Evolutionary conservation across 257 asterid genomes (phyloP).

Genomic region (Nicotiana attenuata): DNA sequence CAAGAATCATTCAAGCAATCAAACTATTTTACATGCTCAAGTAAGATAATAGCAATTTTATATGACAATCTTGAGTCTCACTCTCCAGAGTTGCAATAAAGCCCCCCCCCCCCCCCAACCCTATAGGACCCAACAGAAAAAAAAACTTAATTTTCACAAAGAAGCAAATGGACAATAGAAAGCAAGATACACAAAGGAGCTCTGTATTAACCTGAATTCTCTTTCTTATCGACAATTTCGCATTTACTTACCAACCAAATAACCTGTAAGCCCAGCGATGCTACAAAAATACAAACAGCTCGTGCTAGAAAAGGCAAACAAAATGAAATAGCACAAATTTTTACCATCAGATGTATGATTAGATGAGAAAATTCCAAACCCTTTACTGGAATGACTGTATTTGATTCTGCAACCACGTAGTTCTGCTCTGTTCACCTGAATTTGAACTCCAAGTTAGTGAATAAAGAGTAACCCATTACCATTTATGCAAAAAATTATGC

Average conservation of each 20-base stretch:
- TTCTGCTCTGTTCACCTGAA: conserved; percentile 73
- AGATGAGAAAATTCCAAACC: conserved; percentile 72
- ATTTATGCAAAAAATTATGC: neutral
- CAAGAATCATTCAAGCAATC: neutral
- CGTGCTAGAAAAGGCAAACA: neutral
- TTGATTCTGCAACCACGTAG: conserved; percentile 70
- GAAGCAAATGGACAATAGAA: neutral
- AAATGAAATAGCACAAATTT: neutral
- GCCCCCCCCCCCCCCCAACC: neutral
- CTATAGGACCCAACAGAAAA: neutral
- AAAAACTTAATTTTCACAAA: neutral
- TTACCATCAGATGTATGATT: conserved; percentile 59
- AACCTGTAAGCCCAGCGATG: neutral
- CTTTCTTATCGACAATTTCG: neutral
- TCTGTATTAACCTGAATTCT: neutral
- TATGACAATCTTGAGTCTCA: neutral
- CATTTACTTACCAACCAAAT: neutral
- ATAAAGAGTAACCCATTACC: conserved; percentile 1
- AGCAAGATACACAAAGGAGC: neutral
- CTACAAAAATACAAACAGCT: neutral
- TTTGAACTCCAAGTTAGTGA: neutral
- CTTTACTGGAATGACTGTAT: conserved; percentile 65
- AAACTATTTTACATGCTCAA: neutral
- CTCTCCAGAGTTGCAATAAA: neutral
- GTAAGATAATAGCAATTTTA: neutral